phyloP scores from a whole-genome alignment of 768 basidiomycete genomes.

The Trametes cingulata region DNA sequence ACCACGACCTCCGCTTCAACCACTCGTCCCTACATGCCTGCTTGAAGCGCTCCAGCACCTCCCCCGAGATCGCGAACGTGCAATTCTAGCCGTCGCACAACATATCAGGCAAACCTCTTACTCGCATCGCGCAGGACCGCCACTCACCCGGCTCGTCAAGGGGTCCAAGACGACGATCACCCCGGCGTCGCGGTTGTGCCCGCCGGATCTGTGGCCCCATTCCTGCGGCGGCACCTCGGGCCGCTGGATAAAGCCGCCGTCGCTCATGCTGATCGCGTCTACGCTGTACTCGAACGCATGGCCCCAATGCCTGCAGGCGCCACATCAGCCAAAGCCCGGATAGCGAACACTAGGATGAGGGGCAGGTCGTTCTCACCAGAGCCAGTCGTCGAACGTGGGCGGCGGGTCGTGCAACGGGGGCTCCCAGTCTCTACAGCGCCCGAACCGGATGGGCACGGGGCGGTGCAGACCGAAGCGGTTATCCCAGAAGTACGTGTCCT shows the following conservation, averaged over 20 bases:
- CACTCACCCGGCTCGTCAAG: neutral
- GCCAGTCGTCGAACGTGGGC: constrained; percentile 42
- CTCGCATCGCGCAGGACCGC: neutral
- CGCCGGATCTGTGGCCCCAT: neutral
- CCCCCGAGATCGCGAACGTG: neutral
- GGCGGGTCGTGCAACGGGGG: constrained; percentile 19
- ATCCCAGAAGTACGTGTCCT: constrained; percentile 34
- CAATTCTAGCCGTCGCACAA: neutral
- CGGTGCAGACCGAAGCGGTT: neutral
- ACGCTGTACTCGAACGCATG: constrained; percentile 37
- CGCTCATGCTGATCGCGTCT: constrained; percentile 39
- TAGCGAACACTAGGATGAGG: too few relatives aligned
- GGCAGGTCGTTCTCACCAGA: constrained; percentile 35
- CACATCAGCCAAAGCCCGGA: neutral
- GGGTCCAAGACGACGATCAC: constrained; percentile 11
- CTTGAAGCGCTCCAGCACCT: neutral
- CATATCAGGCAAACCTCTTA: too few relatives aligned
- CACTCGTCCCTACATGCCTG: neutral
- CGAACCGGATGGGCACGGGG: constrained; percentile 26
- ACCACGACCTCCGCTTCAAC: neutral
- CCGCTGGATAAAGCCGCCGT: constrained; percentile 39
- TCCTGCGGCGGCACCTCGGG: neutral
- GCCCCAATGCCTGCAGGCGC: constrained; percentile 45
- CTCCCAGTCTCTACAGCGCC: constrained; percentile 14
- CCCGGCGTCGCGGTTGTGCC: neutral